Base-by-base conservation (phyloP, 208 protist genomes). In the Crithidia mellificae region DNA sequence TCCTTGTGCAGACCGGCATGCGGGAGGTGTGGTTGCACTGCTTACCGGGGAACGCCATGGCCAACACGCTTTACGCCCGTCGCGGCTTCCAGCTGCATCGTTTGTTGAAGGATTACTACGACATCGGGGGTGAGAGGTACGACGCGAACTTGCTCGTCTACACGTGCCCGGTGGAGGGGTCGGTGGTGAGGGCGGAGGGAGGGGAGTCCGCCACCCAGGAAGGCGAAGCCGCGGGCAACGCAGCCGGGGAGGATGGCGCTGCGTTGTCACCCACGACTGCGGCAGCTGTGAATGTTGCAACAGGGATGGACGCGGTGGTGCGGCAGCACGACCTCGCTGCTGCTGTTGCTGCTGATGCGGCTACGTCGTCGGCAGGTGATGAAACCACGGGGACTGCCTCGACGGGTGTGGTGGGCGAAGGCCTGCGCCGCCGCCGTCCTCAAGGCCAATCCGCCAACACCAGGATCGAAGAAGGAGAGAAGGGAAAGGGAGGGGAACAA, bases 1-100 rank as follows among this genome's bases (percentile, higher is more conserved):
- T 78, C 22, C 41, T 84, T 0, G 54, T 90, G 38, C 77, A 84
- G 51, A 57, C 51, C 1, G 90, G 90, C 32, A 55, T 91, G 24
- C 47, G 36, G 0, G 84, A 90, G 63, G 83, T 96, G 22, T 96
- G 86, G 83, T 68, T 93, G 32, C 85, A 96, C 65, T 93, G 87
- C 59, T 51, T 94, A 14, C 78, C 83, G 14, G 63, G 50, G 6
- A 74, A 92, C 27, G 20, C 22, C 51, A 61, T 50, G 29, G 72
- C 91, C 14, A 54, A 70, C 17, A 30, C 12, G 20, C 93, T 87
- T 54, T 96, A 96, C 63, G 22, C 59, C 24, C 74, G 68, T 19
- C 68, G 80, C 27, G 81, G 81, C 64, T 96, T 92, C 70, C 47
- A 5, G 27, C 49, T 76, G 53, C 72, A 81, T 19, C 58, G 68